Percentiles rank a stretch among this genome's conserved stretches.
phyloP scores from a whole-genome alignment of 2,329 filamentous ascomycete species.

The Pseudocercospora fuligena region DNA sequence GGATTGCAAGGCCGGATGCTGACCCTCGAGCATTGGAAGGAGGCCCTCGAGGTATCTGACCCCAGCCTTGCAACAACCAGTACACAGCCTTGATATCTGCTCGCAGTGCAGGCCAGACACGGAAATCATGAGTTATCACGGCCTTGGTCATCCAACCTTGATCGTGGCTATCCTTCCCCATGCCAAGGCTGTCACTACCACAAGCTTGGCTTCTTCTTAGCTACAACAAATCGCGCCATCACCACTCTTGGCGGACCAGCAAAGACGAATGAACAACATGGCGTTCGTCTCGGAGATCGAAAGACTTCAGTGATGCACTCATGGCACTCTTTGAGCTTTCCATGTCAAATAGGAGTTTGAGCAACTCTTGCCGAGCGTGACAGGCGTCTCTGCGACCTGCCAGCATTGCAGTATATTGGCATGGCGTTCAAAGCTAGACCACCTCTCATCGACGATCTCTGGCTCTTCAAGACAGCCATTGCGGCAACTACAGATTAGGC shows the following conservation, averaged over 20 bases:
- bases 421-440: neutral
- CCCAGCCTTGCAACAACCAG: constrained; percentile 7
- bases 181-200: neutral
- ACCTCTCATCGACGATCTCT: neutral
- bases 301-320: neutral
- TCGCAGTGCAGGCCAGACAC: neutral
- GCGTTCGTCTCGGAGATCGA: neutral
- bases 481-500: neutral
- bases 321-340: neutral
- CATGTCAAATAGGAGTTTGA: neutral
- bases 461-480: neutral
- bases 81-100: neutral
- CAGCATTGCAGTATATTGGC: neutral
- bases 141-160: neutral
- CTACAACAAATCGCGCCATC: constrained; percentile 7
- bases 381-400: neutral
- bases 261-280: neutral
- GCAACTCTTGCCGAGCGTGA: neutral
- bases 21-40: neutral
- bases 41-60: neutral
- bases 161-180: neutral
- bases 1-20: neutral
- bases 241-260: neutral
- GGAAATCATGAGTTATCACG: neutral
- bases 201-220: neutral